These are phyloP conservation scores for Capronia coronata DNA, from an alignment of 2,329 filamentous ascomycete species.

Conservation along the genomic window DNA sequence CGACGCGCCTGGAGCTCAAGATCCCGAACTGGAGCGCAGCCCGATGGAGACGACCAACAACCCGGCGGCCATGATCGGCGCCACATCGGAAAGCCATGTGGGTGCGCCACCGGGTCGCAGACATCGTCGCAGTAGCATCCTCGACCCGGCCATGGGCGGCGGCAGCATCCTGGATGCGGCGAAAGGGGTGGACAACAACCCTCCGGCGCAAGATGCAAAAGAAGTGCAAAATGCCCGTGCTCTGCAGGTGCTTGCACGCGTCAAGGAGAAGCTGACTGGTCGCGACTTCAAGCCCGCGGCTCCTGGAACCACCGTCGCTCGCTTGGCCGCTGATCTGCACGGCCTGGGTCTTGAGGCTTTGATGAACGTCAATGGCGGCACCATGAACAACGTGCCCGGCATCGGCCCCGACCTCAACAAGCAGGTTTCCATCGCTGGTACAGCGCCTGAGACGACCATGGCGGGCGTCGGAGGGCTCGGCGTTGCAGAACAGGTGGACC, in stretches of 20 bases:
- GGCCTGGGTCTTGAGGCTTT: conserved; percentile 18
- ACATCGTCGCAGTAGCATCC: conserved; percentile 61
- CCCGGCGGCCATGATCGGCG: conserved; percentile 46
- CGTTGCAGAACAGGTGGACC: conserved; percentile 83
- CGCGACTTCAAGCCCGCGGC: conserved; percentile 73
- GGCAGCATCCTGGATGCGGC: conserved; percentile 41
- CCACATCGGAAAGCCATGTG: conserved; percentile 38
- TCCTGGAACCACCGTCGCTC: conserved; percentile 34
- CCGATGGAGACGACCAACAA: conserved; percentile 33
- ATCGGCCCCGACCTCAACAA: conserved; percentile 5
- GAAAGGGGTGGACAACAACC: conserved; percentile 35
- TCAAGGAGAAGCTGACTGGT: conserved; percentile 92
- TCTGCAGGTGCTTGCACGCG: conserved; percentile 80
- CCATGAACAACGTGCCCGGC: conserved; percentile 10
- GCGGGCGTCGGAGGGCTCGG: conserved; percentile 53
- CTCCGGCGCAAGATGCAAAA: conserved; percentile 35
- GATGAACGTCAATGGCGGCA: conserved; percentile 17
- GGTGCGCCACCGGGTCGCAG: conserved; percentile 36
- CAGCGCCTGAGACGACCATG: conserved; percentile 19
- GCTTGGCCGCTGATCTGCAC: conserved; percentile 16
- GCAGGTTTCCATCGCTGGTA: conserved; percentile 10
- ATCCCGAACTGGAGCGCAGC: conserved; percentile 27
- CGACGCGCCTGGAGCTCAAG: conserved; percentile 33
- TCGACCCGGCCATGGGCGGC: conserved; percentile 44
- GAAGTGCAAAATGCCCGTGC: conserved; percentile 93